phyloP scores from a whole-genome alignment of 345 rosid genomes.

The Ceriops decandra region DNA sequence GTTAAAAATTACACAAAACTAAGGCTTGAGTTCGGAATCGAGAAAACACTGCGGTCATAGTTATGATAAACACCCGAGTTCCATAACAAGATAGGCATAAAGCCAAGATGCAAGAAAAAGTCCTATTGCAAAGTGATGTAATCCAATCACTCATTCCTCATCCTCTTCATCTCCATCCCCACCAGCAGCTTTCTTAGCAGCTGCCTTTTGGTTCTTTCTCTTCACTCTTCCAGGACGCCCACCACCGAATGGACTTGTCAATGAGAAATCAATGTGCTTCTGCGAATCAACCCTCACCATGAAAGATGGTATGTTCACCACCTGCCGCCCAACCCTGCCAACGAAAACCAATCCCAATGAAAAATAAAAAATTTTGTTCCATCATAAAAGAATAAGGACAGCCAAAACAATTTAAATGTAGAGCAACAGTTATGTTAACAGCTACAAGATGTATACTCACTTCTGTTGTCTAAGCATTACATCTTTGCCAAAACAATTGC shows the following conservation, averaged over 20 bases:
- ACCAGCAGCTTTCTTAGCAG: slow-evolving; percentile 56
- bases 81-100: not conserved
- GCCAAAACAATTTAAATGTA: not conserved
- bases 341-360: not conserved
- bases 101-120: not conserved
- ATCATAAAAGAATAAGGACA: not conserved
- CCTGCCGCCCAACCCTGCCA: slow-evolving; percentile 16
- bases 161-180: slow-evolving; percentile 59
- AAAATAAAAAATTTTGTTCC: not conserved
- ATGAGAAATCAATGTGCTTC: slow-evolving; percentile 11
- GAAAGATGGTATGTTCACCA: slow-evolving; percentile 13
- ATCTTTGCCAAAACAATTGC: too few species aligned
- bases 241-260: slow-evolving; percentile 15
- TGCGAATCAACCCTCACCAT: slow-evolving; percentile 15
- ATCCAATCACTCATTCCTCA: slow-evolving; percentile 13
- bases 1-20: slow-evolving; percentile 5
- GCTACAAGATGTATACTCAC: too few species aligned
- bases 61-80: not conserved
- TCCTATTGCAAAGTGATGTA: not conserved
- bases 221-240: slow-evolving; percentile 17
- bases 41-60: not conserved
- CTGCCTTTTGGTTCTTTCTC: slow-evolving; percentile 50
- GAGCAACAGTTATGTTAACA: too few species aligned
- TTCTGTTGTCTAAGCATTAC: too few species aligned
- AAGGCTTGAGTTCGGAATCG: not conserved